Base-by-base conservation (phyloP, 345 rosid genomes). In the Citrus medica region DNA sequence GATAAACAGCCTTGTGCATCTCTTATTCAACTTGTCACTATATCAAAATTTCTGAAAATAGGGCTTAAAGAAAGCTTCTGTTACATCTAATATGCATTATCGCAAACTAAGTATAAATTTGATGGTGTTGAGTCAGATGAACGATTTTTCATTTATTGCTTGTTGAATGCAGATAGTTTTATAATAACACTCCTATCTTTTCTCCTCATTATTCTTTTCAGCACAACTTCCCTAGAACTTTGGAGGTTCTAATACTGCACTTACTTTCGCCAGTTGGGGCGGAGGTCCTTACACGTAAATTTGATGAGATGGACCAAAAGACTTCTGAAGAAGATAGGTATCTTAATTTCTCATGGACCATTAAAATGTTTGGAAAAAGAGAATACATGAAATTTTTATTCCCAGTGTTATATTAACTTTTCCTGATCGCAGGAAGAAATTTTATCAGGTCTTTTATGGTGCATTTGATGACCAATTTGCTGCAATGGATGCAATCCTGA, bases 181-280 rank as follows among this genome's bases (percentile, higher is more conserved):
- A 48, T 61, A 46, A 61, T 2, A 33, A 28, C 28, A 40, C 21
- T 5, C 46, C 9, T 17, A 22, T 22, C 59, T 46, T 30, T 75
- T 75, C 62, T 55, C 66, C 25, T 76, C 66, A 22, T 79, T 32
- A 53, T 59, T 32, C 38, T 77, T 83, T 87, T 85, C 90, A 96
- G 97, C 89, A 86, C 78, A 82, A 89, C 78, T 96, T 96, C 80
- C 98, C 97, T 32, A 91, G 97, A 85, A 96, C 95, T 74, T 85
- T 90, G 86, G 97, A 96, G 87, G 96, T 91, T 56, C 82, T 95
- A 74, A 76, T 91, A 82, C 84, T 92, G 69, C 96, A 95, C 89
- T 85, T 91, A 89, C 97, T 89, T 85, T 90, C 93, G 56, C 97
- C 98, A 35, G 82, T 86, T 69, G 93, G 94, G 68, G 97, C 94